These are phyloP conservation scores for Cladorrhinum sp. DNA, from an alignment of 2,329 filamentous ascomycete genomes.

Conservation along the genomic window DNA sequence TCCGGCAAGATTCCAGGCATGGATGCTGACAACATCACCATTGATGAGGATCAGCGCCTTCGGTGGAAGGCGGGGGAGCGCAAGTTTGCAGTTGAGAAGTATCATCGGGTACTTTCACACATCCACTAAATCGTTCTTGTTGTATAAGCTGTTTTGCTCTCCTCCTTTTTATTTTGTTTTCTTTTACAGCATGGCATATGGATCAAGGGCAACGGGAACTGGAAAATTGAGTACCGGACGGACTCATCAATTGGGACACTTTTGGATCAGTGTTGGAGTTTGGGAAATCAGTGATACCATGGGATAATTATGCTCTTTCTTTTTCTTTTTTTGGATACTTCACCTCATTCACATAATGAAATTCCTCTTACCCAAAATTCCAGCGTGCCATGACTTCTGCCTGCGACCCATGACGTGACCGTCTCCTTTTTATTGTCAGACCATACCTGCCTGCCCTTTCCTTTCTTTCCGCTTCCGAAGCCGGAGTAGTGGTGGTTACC, in stretches of 20 bases:
- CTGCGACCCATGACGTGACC: no score
- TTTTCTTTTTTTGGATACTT: neutral
- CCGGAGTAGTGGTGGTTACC: neutral
- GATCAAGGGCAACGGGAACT: neutral
- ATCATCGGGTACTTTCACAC: constrained; percentile 15
- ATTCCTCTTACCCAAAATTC: no score
- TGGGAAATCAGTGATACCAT: neutral
- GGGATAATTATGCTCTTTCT: neutral
- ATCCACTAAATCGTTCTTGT: neutral
- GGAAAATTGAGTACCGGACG: neutral
- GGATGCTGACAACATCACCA: constrained; percentile 19
- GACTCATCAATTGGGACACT: neutral
- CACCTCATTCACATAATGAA: no score
- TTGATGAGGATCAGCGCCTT: constrained; percentile 22
- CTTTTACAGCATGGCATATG: neutral
- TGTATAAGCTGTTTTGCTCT: neutral
- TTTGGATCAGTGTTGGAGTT: neutral
- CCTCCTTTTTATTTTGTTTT: neutral
- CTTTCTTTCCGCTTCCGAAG: no score
- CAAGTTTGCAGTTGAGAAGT: constrained; percentile 21
- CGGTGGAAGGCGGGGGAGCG: constrained; percentile 21
- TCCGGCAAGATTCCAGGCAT: constrained; percentile 9
- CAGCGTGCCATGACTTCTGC: no score
- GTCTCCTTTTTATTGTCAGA: no score
- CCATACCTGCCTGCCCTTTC: neutral